Evolutionary conservation across 345 rosid species (phyloP), one percentile per base, ranked within the genome.

Genomic region (Dipteronia sinensis): DNA sequence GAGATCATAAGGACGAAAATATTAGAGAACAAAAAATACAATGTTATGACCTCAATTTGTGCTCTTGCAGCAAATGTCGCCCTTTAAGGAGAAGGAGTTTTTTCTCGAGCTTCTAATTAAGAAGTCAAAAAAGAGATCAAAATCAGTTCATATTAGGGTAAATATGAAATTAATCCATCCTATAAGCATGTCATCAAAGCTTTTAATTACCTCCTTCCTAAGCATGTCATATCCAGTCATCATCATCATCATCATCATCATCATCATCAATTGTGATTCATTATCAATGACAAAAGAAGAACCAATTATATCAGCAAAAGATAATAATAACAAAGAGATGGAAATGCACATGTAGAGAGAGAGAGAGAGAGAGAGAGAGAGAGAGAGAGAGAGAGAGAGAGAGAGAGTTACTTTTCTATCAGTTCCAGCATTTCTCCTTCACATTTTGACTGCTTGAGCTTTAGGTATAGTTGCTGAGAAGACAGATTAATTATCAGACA

Each of bases 191-290:
- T 53, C 2, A 27, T 49, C 62, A 34, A 10, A 47, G 25, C 31
- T 80, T 51, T 49, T 31, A 31, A 31, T 31, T 65, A 85, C 84
- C 88, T 85, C 77, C 10, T 80, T 68, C 67, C 88, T 85, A 79
- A 59, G 64, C 2, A 40, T 65, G 42, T 17, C 46, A 31, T 31
- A 4, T 31, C 51, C 31, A 67, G 63, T 31, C 34, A 31, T 31
- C 46, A 42, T 31, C 27, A 38, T 65, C 65, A 42, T 25, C 51
- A 49, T 40, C 59, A 81, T 31, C 46, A 42, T 31, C 27, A 38
- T 65, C 65, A 42, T 25, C 51, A 49, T 40, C 59, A 81, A 77
- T 23, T 40, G 20, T 69, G 65, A 27, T 69, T 16, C 20, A 59
- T 55, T 44, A 31, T 65, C 73, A 17, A 61, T 11, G 47, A 61